Evolutionary conservation across 2,329 filamentous ascomycete species (phyloP).

Genomic region (Trichoderma hamatum): DNA sequence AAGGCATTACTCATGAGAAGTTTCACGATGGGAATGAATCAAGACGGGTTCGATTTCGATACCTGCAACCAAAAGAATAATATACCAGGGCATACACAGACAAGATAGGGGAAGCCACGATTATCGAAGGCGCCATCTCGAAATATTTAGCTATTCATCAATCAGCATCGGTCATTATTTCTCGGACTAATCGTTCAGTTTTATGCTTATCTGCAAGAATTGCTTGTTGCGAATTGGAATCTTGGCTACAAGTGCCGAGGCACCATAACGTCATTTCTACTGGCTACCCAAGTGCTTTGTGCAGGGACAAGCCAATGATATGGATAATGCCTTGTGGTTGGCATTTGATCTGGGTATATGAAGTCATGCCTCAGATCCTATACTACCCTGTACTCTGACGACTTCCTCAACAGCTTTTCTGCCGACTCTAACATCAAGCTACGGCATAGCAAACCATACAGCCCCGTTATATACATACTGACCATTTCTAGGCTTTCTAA

Average conservation of each 20-base stretch:
- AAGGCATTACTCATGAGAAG: not conserved
- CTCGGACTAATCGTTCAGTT: not conserved
- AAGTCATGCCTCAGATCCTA: not conserved
- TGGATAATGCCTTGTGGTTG: too few species aligned
- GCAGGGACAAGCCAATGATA: not conserved
- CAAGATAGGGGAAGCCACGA: constrained; percentile 8
- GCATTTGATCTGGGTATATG: not conserved
- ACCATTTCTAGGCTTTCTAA: not conserved
- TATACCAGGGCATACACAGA: constrained; percentile 12
- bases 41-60: not conserved
- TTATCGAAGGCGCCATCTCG: not conserved
- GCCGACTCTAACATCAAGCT: not conserved
- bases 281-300: not conserved
- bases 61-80: not conserved
- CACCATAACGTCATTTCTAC: not conserved
- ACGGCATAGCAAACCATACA: not conserved
- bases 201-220: not conserved
- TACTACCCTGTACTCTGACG: not conserved
- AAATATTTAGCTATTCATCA: constrained; percentile 13
- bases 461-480: constrained; percentile 3
- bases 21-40: not conserved
- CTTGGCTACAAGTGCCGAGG: not conserved
- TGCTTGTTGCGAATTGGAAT: not conserved
- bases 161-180: constrained; percentile 4
- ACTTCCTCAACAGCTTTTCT: not conserved